Evolutionary conservation across 2,329 filamentous ascomycete genomes (phyloP).

Genomic region (Sarocladiaceae sp.): DNA sequence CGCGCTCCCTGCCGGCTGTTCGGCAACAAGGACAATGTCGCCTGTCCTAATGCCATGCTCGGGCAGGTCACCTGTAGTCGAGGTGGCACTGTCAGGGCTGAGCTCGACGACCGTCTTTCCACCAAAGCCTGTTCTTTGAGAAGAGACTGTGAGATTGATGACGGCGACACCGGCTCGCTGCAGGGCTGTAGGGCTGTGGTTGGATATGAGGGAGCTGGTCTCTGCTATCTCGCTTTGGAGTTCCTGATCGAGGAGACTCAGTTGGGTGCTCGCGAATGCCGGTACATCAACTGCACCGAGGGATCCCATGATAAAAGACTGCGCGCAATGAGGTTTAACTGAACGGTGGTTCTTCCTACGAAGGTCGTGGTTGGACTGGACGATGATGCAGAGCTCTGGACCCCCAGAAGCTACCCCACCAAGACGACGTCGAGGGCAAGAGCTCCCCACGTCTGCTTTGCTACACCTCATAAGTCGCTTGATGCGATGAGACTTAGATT

Average conservation of each 20-base stretch:
- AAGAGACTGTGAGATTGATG: constrained; percentile 65
- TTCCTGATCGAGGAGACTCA: constrained; percentile 64
- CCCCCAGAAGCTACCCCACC: constrained; percentile 20
- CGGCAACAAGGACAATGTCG: constrained; percentile 70
- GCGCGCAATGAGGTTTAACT: too few relatives aligned
- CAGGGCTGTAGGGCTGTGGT: constrained; percentile 61
- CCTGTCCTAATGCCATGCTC: constrained; percentile 72
- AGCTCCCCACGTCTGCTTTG: not conserved
- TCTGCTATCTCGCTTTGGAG: constrained; percentile 66
- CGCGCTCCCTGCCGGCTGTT: constrained; percentile 66
- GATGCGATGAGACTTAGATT: too few relatives aligned
- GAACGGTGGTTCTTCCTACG: too few relatives aligned
- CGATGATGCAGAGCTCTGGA: too few relatives aligned
- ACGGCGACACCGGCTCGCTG: constrained; percentile 74
- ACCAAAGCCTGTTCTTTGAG: constrained; percentile 81
- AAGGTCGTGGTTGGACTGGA: too few relatives aligned
- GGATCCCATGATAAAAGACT: constrained; percentile 25
- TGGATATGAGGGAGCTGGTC: constrained; percentile 59
- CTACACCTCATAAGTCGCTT: too few relatives aligned
- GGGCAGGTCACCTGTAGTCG: constrained; percentile 48
- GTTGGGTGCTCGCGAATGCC: constrained; percentile 64
- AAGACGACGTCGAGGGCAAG: constrained; percentile 3
- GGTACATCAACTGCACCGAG: constrained; percentile 51
- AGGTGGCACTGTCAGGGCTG: constrained; percentile 62
- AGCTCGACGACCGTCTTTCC: constrained; percentile 89